phyloP scores from a whole-genome alignment of 352 stramenopile genomes.

The Stramenopiles sp. region DNA sequence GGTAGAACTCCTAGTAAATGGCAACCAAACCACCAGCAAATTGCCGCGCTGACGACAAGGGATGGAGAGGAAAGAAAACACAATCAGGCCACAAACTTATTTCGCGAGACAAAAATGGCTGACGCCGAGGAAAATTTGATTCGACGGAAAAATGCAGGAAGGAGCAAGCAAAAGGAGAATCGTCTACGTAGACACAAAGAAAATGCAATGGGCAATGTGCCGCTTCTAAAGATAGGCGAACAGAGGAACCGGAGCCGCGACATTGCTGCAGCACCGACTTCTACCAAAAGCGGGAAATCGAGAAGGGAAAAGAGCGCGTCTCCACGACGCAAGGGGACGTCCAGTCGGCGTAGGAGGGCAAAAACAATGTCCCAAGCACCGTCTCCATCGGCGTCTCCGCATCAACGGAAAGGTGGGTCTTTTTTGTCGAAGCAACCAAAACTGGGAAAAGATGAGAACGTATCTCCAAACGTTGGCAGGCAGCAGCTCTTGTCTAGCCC shows the following conservation, averaged over 20 bases:
- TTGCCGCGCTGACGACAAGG: background rate
- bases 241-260: too few species aligned
- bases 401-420: background rate
- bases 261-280: background rate
- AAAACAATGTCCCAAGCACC: background rate
- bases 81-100: background rate
- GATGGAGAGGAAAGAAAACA: background rate
- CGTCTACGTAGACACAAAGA: background rate
- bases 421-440: background rate
- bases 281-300: background rate
- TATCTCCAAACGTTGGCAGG: background rate
- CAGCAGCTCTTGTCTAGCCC: background rate
- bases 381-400: background rate
- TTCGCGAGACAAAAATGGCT: background rate
- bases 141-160: background rate
- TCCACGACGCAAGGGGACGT: background rate
- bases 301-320: background rate
- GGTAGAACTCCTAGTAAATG: background rate
- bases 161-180: background rate
- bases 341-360: background rate
- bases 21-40: background rate
- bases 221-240: too few species aligned
- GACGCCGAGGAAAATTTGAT: background rate
- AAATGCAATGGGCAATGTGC: too few species aligned
- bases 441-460: background rate